Evolutionary conservation across 2,329 filamentous ascomycete species (phyloP).

Genomic region (Triangularia verruculosa): DNA sequence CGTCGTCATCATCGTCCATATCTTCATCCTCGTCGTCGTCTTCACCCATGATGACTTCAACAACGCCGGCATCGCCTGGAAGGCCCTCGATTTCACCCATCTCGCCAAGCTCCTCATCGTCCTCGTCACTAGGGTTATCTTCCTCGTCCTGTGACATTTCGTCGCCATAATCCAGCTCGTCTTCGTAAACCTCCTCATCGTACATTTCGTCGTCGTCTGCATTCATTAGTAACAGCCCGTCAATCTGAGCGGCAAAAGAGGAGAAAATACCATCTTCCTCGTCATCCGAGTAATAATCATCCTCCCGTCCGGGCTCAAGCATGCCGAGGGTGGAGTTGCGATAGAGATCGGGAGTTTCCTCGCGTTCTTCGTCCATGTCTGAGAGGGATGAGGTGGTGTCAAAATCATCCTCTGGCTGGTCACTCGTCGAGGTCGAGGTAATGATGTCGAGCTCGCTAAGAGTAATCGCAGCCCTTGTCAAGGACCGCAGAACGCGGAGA

Average conservation of each 20-base stretch:
- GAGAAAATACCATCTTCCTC: slow-evolving; percentile 56
- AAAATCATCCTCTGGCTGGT: slow-evolving; percentile 78
- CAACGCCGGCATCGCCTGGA: slow-evolving; percentile 58
- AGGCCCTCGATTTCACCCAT: slow-evolving; percentile 83
- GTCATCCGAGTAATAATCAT: slow-evolving; percentile 76
- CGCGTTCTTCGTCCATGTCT: slow-evolving; percentile 78
- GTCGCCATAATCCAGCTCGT: slow-evolving; percentile 88
- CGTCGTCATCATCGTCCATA: slow-evolving; percentile 55
- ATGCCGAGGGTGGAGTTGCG: slow-evolving; percentile 94
- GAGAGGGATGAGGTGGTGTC: slow-evolving; percentile 85
- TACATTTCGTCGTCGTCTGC: slow-evolving; percentile 87
- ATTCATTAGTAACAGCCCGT: slow-evolving; percentile 26
- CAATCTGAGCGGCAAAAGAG: not conserved
- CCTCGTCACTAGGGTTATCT: slow-evolving; percentile 85
- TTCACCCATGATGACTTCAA: slow-evolving; percentile 77
- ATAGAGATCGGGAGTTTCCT: slow-evolving; percentile 96
- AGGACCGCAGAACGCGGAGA: slow-evolving; percentile 77
- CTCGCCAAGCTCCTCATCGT: slow-evolving; percentile 77
- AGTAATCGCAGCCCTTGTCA: slow-evolving; percentile 83
- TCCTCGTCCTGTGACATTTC: slow-evolving; percentile 76
- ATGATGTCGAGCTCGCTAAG: slow-evolving; percentile 80
- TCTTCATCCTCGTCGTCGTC: slow-evolving; percentile 63
- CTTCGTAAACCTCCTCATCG: slow-evolving; percentile 75
- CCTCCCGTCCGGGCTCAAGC: slow-evolving; percentile 79
- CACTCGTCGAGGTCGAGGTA: slow-evolving; percentile 60